Evolutionary conservation across 2,329 filamentous ascomycete genomes (phyloP).

Genomic region (Zymoseptoria passerinii): DNA sequence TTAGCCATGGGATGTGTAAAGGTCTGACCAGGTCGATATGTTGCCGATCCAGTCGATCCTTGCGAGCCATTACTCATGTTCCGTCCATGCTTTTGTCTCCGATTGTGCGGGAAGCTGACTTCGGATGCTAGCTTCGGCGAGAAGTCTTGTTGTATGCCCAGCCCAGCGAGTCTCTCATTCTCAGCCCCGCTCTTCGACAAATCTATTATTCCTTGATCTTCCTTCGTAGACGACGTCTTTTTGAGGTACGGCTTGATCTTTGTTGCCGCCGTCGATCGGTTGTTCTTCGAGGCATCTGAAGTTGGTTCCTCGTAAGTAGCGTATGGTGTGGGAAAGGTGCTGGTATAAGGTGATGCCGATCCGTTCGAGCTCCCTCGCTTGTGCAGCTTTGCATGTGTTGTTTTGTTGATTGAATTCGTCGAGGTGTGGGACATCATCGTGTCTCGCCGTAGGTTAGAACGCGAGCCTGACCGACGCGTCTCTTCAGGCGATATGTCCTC

Average conservation of each 20-base stretch:
- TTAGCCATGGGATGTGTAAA: slow-evolving; percentile 51
- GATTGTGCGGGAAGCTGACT: slow-evolving; percentile 35
- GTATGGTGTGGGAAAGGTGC: slow-evolving; percentile 23
- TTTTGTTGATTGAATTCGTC: slow-evolving; percentile 11
- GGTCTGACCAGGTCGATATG: slow-evolving; percentile 36
- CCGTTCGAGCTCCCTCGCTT: slow-evolving; percentile 24
- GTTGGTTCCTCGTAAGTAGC: slow-evolving; percentile 25
- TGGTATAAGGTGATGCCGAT: slow-evolving; percentile 18
- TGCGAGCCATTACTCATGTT: slow-evolving; percentile 50
- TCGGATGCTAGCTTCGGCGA: slow-evolving; percentile 35
- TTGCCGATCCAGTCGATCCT: slow-evolving; percentile 43
- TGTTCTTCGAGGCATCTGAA: slow-evolving; percentile 1
- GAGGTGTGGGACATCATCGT: neutral
- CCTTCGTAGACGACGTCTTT: slow-evolving; percentile 44
- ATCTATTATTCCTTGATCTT: slow-evolving; percentile 39
- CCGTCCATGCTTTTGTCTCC: slow-evolving; percentile 39
- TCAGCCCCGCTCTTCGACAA: slow-evolving; percentile 48
- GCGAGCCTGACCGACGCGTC: slow-evolving; percentile 2
- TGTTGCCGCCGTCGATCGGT: slow-evolving; percentile 1
- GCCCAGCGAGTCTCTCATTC: slow-evolving; percentile 43
- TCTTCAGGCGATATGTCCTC: slow-evolving; percentile 5
- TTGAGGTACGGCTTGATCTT: slow-evolving; percentile 50
- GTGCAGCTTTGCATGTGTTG: slow-evolving; percentile 25
- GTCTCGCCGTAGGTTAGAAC: slow-evolving; percentile 1
- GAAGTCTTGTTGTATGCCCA: slow-evolving; percentile 47